These are phyloP conservation scores for Dioszegia aurantiaca DNA, from an alignment of 768 basidiomycete genomes.

Conservation along the genomic window DNA sequence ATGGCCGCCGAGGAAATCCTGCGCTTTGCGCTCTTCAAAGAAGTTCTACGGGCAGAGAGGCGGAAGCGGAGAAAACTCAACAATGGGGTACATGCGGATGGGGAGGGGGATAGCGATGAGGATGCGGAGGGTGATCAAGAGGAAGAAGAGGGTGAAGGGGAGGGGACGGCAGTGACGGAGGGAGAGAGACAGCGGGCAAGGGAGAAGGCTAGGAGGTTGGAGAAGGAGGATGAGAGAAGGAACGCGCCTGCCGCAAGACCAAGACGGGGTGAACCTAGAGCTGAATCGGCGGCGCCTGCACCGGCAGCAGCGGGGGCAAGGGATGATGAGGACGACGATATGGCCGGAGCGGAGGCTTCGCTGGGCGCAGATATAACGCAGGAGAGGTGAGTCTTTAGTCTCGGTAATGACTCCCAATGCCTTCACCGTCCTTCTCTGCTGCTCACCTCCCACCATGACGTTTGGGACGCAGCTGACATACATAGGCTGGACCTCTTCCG, in stretches of 20 bases:
- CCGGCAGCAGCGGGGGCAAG: neutral
- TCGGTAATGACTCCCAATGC: no score
- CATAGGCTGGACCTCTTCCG: slow-evolving; percentile 76
- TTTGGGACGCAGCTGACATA: slow-evolving; percentile 8
- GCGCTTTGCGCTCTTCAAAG: slow-evolving; percentile 95
- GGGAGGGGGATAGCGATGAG: slow-evolving; percentile 55
- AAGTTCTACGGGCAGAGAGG: slow-evolving; percentile 77
- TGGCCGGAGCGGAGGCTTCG: slow-evolving; percentile 38
- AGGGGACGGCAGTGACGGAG: slow-evolving; percentile 63
- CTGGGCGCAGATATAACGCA: slow-evolving; percentile 23
- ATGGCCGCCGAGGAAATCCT: slow-evolving; percentile 89
- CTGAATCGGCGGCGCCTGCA: neutral
- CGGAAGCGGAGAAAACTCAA: slow-evolving; percentile 85
- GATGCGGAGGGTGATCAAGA: slow-evolving; percentile 46
- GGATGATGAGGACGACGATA: slow-evolving; percentile 41
- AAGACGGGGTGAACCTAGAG: neutral
- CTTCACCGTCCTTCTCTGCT: no score
- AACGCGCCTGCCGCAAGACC: slow-evolving; percentile 7
- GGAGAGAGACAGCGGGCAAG: slow-evolving; percentile 55
- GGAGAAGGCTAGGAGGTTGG: slow-evolving; percentile 48
- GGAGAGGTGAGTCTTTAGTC: slow-evolving; percentile 31
- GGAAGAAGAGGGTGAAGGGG: slow-evolving; percentile 61
- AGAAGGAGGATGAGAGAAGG: slow-evolving; percentile 16
- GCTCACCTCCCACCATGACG: no score
- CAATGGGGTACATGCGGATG: slow-evolving; percentile 59